Evolutionary conservation across 331 rosid species (phyloP).

Genomic region (Malus hybrid): DNA sequence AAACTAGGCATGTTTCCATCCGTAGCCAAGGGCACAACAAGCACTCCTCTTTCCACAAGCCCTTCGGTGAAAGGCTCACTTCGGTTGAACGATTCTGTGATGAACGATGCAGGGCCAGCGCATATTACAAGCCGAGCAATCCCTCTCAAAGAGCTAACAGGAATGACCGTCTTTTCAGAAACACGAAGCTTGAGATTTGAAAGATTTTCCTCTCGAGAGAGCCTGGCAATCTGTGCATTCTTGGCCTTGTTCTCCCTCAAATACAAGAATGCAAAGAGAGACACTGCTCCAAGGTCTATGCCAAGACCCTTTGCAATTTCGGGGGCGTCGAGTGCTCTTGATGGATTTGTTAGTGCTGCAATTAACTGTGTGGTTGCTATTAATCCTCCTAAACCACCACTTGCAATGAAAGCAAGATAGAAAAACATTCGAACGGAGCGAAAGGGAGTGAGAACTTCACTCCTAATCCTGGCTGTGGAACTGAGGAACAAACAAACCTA

Average conservation of each 20-base stretch:
- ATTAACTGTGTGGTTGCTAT: constrained; percentile 66
- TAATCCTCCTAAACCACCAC: constrained; percentile 63
- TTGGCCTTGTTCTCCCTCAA: constrained; percentile 69
- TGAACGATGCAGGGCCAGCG: constrained; percentile 61
- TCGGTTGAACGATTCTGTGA: constrained; percentile 56
- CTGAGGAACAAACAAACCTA: constrained; percentile 56
- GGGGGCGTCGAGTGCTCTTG: constrained; percentile 49
- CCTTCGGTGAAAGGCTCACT: constrained; percentile 68
- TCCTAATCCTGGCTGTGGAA: constrained; percentile 76
- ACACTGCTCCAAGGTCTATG: constrained; percentile 75
- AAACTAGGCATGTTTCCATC: constrained; percentile 55
- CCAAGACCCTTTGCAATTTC: constrained; percentile 61
- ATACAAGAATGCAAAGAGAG: constrained; percentile 73
- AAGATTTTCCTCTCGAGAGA: constrained; percentile 77
- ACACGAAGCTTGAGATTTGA: constrained; percentile 81
- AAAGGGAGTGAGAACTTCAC: constrained; percentile 94
- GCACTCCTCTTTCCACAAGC: constrained; percentile 83
- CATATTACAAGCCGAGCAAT: constrained; percentile 88
- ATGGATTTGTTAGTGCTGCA: constrained; percentile 60
- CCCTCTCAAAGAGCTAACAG: constrained; percentile 66
- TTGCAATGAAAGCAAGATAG: constrained; percentile 73
- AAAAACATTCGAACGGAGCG: constrained; percentile 96
- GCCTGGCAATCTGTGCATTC: constrained; percentile 67
- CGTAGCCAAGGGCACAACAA: constrained; percentile 65
- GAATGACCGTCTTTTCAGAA: constrained; percentile 53